These are phyloP conservation scores for Nicotiana noctiflora DNA, from an alignment of 257 asterid genomes.

Conservation along the genomic window DNA sequence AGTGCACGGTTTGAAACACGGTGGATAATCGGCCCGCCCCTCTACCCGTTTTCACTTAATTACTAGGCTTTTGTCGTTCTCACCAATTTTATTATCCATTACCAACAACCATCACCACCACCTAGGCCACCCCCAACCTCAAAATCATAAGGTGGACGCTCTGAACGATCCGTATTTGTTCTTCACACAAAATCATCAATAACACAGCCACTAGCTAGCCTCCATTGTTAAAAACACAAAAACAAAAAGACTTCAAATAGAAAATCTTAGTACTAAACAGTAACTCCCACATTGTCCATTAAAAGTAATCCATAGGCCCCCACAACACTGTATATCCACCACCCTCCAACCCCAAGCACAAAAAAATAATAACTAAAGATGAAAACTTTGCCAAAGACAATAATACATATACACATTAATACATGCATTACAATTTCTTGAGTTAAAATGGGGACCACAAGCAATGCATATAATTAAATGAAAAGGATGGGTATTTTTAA, in stretches of 20 bases:
- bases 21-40: too few species aligned
- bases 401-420: neutral
- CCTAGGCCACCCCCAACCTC: slow-evolving; percentile 13
- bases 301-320: neutral
- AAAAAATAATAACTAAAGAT: neutral
- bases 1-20: too few species aligned
- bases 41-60: too few species aligned
- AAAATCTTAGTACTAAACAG: neutral
- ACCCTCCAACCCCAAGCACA: neutral
- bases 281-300: slow-evolving; percentile 10
- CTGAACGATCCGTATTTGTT: slow-evolving; percentile 26
- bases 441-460: slow-evolving; percentile 4
- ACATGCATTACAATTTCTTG: slow-evolving; percentile 11
- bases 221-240: slow-evolving; percentile 1
- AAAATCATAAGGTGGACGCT: slow-evolving; percentile 29
- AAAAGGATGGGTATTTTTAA: neutral
- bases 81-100: slow-evolving; percentile 48
- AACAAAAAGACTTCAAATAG: neutral
- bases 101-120: slow-evolving; percentile 43
- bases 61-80: too few species aligned
- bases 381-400: neutral
- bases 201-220: slow-evolving; percentile 16
- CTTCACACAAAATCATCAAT: slow-evolving; percentile 23
- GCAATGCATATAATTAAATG: neutral
- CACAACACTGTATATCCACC: neutral